Evolutionary conservation across 1,284 basidiomycete genomes (phyloP), one percentile per base, ranked within the genome.

Genomic region (Trichosporon sp.): DNA sequence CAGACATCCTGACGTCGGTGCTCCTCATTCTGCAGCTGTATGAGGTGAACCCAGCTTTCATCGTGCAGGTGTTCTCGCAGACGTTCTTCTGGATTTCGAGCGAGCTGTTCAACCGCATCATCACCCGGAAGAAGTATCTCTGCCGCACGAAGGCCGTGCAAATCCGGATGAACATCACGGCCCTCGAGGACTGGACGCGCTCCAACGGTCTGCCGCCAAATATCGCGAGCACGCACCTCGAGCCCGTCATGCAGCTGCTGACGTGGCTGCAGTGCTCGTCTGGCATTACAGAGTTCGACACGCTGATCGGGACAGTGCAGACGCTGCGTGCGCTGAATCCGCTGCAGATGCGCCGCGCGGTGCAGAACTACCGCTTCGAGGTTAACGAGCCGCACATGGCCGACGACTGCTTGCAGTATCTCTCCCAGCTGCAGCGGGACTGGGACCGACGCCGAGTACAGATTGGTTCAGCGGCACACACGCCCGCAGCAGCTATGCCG

Each of bases 341-440:
- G 56, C 81, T 96, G 0, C 95, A 98, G 84, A 94, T 99, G 88
- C 87, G 92, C 56, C 87, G 91, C 36, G 93, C 93, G 29, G 89
- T 95, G 23, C 86, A 89, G 58, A 95, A 98, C 73, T 99, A 99
- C 81, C 89, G 90, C 70, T 98, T 92, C 76, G 95, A 98, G 81
- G 89, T 97, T 58, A 90, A 90, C 73, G 95, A 99, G 80, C 84
- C 86, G 2, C 85, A 86, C 66, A 96, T 99, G 91, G 89, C 88
- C 6, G 92, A 96, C 25, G 95, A 99, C 77, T 98, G 95, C 74
- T 82, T 86, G 56, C 92, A 96, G 80, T 98, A 98, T 74, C 85
- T 99, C 27, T 89, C 87, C 4, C 94, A 97, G 73, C 82, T 97
- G 11, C 93, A 96, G 78, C 91, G 91, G 73, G 95, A 98, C 75